A percentile compares a stretch with the other conserved stretches of the same genome.
Evolutionary conservation across 2,329 filamentous ascomycete species (phyloP).

Genomic region (Aureobasidium namibiae): DNA sequence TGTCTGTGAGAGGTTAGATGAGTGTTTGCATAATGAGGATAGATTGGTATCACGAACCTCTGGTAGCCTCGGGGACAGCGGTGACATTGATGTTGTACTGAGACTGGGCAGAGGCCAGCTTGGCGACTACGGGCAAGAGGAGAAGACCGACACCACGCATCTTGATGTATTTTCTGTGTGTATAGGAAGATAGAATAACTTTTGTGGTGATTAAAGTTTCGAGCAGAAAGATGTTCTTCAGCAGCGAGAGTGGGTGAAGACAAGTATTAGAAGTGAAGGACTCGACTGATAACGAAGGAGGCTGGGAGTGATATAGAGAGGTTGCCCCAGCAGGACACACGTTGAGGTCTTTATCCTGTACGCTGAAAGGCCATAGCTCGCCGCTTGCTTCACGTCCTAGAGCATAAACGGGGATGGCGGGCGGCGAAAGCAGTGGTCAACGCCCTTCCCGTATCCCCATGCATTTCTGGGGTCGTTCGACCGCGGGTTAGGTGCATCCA

Average conservation of each 20-base stretch:
- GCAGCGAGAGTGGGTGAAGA: constrained; percentile 11
- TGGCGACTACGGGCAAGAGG: constrained; percentile 44
- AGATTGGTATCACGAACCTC: constrained; percentile 38
- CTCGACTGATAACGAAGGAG: background rate
- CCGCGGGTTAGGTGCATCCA: constrained; percentile 2
- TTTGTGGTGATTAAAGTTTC: background rate
- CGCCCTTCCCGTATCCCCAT: constrained; percentile 8
- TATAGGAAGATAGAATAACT: background rate
- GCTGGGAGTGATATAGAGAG: background rate
- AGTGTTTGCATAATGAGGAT: background rate
- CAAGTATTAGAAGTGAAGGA: constrained; percentile 1
- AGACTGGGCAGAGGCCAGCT: constrained; percentile 43
- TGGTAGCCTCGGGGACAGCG: constrained; percentile 45
- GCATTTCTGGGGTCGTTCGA: constrained; percentile 8
- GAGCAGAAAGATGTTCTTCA: background rate
- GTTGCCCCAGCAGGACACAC: constrained; percentile 7
- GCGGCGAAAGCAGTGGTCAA: constrained; percentile 8
- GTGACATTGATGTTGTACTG: constrained; percentile 52
- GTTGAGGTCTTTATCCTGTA: constrained; percentile 13
- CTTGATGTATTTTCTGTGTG: constrained; percentile 17
- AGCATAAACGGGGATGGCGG: constrained; percentile 10
- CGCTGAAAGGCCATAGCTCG: constrained; percentile 10
- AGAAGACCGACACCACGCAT: constrained; percentile 43
- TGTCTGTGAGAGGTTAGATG: constrained; percentile 33
- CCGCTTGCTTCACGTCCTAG: constrained; percentile 6